Evolutionary conservation across 169 alveolate genomes (phyloP).

Genomic region (Cryptosporidium muris): DNA sequence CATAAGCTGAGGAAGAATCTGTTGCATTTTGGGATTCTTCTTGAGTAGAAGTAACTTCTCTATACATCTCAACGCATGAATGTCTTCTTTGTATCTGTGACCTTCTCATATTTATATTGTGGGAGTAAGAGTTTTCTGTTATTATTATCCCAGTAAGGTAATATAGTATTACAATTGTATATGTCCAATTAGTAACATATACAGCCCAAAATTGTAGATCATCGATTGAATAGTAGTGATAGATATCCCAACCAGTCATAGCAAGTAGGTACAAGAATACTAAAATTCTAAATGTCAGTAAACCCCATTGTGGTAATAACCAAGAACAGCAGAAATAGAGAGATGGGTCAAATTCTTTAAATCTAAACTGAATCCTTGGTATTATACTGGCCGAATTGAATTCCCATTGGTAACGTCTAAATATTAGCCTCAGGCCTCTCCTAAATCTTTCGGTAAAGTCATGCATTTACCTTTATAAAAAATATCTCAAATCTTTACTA

Average conservation of each 20-base stretch:
- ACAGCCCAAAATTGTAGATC: constrained; percentile 54
- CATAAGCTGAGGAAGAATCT: too few species aligned
- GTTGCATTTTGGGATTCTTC: background rate
- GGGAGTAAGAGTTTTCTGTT: constrained; percentile 47
- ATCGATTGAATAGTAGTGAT: constrained; percentile 29
- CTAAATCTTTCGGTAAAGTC: constrained; percentile 2
- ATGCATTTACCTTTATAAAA: constrained; percentile 4
- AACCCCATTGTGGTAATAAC: constrained; percentile 67
- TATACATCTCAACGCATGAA: background rate
- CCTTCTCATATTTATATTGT: background rate
- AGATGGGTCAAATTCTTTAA: constrained; percentile 58
- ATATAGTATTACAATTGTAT: constrained; percentile 41
- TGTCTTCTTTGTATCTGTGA: background rate
- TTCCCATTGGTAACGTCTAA: constrained; percentile 52
- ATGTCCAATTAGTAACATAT: constrained; percentile 69
- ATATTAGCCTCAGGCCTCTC: constrained; percentile 26
- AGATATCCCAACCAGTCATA: constrained; percentile 48
- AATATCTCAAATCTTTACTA: background rate
- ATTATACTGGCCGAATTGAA: constrained; percentile 20
- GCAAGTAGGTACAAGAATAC: constrained; percentile 19
- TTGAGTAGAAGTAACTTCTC: background rate
- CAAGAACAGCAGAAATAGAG: constrained; percentile 53
- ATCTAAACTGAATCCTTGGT: constrained; percentile 35
- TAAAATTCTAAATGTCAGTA: constrained; percentile 14
- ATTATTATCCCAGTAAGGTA: constrained; percentile 42